Evolutionary conservation across 768 basidiomycete species (phyloP), one percentile per base, ranked within the genome.

Genomic region (Phaeotremella skinneri): DNA sequence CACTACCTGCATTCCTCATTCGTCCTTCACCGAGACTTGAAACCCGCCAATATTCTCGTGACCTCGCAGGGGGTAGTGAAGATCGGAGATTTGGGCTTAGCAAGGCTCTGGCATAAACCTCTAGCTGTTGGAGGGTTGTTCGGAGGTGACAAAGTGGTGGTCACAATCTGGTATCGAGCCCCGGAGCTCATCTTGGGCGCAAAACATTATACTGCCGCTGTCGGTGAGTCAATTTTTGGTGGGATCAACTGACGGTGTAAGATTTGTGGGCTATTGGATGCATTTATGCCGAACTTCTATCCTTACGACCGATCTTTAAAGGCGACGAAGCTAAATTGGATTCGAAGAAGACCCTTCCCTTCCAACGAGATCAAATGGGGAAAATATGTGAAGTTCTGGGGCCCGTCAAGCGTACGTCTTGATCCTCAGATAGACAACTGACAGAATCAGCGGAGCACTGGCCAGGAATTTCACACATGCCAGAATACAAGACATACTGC

Each of bases 151-250:
- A 98, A 98, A 70, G 93, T 99, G 26, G 96, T 98, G 32, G 96
- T 99, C 13, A 99, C 96, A 0, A 98, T 99, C 71, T 98, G 96
- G 96, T 99, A 99, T 75, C 89, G 96, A 52, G 91, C 91, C 5
- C 96, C 96, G 0, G 96, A 99, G 73, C 84, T 99, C 2, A 82
- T 99, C 9, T 83, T 99, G 79, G 94, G 96, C 26, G 91, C 94
- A 0, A 91, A 92, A 63, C 96, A 99, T 77, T 99, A 99, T 76
- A 94, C 96, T 65, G 91, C 90, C 67, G 89, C 93, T 3, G 86
- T 98, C 39, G 80, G 78, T 76, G 54, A 58, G 75, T 68, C 0
- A 21, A 17, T 41, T 49, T 6, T 14, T 14, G 20, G 21, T 7
- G 13, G 21, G 49, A 50, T 17, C 3, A 32, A 26, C 57, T 43